Evolutionary conservation across 2,329 filamentous ascomycete species (phyloP), one percentile per base, ranked within the genome.

Genomic region (Aspergillus hortae): DNA sequence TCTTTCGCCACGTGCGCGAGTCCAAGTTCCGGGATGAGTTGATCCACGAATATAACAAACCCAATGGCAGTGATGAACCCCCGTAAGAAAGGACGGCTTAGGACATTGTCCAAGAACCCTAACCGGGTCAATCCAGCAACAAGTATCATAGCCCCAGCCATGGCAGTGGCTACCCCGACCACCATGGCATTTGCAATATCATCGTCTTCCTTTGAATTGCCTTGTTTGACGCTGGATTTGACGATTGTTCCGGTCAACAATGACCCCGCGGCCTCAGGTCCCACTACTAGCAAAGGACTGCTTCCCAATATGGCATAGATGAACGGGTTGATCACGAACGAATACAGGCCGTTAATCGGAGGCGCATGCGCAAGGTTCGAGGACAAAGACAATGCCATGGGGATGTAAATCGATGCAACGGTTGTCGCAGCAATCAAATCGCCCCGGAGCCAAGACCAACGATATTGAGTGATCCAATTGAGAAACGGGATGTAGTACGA

Each of bases 1-100:
- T 86, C 73, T 48, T 83, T 84, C 0, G 91, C 89, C 15, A 84
- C 72, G 1, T 79, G 74, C 35, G 79, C 80, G 19, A 99, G 79
- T 0, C 94, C 94, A 62, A 95, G 80, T 70, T 97, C 91, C 0
- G 92, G 92, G 48, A 96, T 89, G 42, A 96, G 76, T 72, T 99
- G 94, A 69, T 97, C 94, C 33, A 97, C 90, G 36, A 95, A 85
- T 67, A 99, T 97, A 58, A 97, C 92, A 51, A 96, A 89, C 45
- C 94, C 94, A 67, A 99, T 95, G 46, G 94, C 94, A 52, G 90
- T 96, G 72, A 99, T 96, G 74, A 99, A 99, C 1, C 94, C 94
- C 54, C 94, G 81, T 51, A 97, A 74, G 63, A 99, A 97, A 1
- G 94, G 94, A 32, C 90, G 82, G 61, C 92, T 96, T 33, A 99